phyloP scores from a whole-genome alignment of 192 early-diverging fungal species.

The Powellomyces hirtus region DNA sequence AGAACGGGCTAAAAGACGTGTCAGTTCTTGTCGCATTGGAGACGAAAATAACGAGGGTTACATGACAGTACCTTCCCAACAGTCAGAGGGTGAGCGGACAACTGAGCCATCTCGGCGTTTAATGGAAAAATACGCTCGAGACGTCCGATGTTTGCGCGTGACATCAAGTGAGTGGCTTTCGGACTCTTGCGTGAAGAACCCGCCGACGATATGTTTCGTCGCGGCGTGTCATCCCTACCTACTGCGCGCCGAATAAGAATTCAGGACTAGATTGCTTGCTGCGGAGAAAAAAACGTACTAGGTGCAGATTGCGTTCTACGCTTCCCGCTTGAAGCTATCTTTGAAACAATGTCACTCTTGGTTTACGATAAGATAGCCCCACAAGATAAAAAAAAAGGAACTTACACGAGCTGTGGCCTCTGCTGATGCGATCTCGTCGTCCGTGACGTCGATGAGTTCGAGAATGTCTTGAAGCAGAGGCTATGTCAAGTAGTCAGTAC shows the following conservation, averaged over 20 bases:
- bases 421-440: conserved; percentile 22
- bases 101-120: conserved; percentile 4
- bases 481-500: not conserved
- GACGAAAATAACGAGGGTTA: not conserved
- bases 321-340: not conserved
- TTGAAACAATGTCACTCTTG: not conserved
- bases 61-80: conserved; percentile 21
- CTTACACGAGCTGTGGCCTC: conserved; percentile 6
- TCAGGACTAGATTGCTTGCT: not conserved
- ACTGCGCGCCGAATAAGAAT: not conserved
- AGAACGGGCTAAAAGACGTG: conserved; percentile 5
- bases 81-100: not conserved
- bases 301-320: not conserved
- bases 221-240: not conserved
- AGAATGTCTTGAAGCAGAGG: conserved; percentile 38
- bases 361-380: not conserved
- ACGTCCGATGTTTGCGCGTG: conserved; percentile 11
- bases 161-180: not conserved
- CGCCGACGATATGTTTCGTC: not conserved
- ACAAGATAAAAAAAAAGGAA: not conserved
- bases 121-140: conserved; percentile 31
- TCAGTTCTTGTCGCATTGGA: not conserved
- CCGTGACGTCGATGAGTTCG: conserved; percentile 21
- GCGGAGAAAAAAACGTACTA: not conserved
- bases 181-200: too few relatives aligned